Conservation (phyloP, 2,329 filamentous ascomycete species). For the Lecanicillium sp. region DNA sequence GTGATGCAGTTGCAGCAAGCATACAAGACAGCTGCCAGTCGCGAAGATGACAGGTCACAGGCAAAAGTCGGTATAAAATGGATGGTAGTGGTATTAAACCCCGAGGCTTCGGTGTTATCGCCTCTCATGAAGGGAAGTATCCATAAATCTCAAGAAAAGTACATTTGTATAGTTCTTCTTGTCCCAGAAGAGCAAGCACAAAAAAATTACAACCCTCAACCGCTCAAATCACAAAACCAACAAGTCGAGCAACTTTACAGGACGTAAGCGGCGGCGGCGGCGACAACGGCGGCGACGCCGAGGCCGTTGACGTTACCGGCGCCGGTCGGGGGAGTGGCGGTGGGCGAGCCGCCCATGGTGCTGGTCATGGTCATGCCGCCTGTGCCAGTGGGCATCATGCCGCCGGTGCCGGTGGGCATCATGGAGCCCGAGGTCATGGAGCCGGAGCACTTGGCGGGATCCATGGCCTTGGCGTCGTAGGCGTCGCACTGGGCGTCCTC, state of each 20-base stretch:
- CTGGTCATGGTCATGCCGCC: conserved; percentile 15
- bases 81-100: conserved; percentile 2
- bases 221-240: too few relatives aligned
- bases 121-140: background rate
- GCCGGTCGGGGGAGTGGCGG: conserved; percentile 16
- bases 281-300: conserved; percentile 22
- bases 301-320: conserved; percentile 23
- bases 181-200: too few relatives aligned
- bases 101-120: background rate
- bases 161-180: background rate
- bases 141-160: background rate
- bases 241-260: conserved; percentile 21
- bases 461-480: conserved; percentile 33
- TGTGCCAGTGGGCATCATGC: conserved; percentile 15
- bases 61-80: background rate
- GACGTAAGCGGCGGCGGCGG: conserved; percentile 24
- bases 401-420: conserved; percentile 14
- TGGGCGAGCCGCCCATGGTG: conserved; percentile 13
- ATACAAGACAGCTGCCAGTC: too few relatives aligned
- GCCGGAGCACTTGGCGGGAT: conserved; percentile 16
- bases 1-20: too few relatives aligned
- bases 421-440: background rate
- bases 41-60: too few relatives aligned
- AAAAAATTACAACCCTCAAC: too few relatives aligned
- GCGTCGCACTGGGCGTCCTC: conserved; percentile 38